A percentile compares a stretch with the other conserved stretches of the same genome.
phyloP scores from a whole-genome alignment of 805 yeast genomes.

The Ogataea polymorpha region DNA sequence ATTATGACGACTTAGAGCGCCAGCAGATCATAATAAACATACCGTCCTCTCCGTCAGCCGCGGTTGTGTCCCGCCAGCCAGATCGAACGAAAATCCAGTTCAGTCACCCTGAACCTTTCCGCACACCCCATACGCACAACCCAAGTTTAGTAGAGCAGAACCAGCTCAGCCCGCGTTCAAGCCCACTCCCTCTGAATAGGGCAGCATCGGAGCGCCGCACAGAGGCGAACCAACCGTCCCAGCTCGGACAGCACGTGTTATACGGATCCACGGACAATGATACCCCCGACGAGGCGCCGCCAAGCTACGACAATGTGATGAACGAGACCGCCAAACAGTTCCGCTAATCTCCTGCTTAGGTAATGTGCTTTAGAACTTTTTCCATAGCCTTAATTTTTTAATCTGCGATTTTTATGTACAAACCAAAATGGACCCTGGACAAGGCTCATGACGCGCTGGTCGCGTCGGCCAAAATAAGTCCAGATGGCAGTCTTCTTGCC shows the following conservation, averaged over 20 bases:
- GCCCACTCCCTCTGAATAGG: conserved; percentile 9
- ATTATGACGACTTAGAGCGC: conserved; percentile 27
- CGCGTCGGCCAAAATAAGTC: conserved; percentile 57
- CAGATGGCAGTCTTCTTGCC: conserved; percentile 58
- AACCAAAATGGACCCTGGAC: conserved; percentile 3
- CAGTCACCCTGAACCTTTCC: conserved; percentile 34
- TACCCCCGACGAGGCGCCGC: conserved; percentile 31
- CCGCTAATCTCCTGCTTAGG: conserved; percentile 6
- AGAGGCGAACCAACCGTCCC: conserved; percentile 10
- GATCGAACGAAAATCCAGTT: conserved; percentile 26
- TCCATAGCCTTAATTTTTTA: too few relatives aligned
- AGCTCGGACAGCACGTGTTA: conserved; percentile 6
- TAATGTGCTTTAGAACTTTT: neutral
- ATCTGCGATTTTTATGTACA: conserved; percentile 7
- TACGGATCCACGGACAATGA: conserved; percentile 18
- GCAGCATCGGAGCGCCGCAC: neutral
- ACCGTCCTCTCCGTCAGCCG: conserved; percentile 21
- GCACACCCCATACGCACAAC: conserved; percentile 9
- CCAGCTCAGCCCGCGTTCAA: conserved; percentile 26
- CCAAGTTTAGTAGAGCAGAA: conserved; percentile 10
- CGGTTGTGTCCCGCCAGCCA: conserved; percentile 25
- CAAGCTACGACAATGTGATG: conserved; percentile 37
- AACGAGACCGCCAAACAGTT: conserved; percentile 32
- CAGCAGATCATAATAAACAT: conserved; percentile 27
- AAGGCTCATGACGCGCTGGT: conserved; percentile 18